phyloP scores from a whole-genome alignment of 2,329 filamentous ascomycete species.

The Diplodia mutila region DNA sequence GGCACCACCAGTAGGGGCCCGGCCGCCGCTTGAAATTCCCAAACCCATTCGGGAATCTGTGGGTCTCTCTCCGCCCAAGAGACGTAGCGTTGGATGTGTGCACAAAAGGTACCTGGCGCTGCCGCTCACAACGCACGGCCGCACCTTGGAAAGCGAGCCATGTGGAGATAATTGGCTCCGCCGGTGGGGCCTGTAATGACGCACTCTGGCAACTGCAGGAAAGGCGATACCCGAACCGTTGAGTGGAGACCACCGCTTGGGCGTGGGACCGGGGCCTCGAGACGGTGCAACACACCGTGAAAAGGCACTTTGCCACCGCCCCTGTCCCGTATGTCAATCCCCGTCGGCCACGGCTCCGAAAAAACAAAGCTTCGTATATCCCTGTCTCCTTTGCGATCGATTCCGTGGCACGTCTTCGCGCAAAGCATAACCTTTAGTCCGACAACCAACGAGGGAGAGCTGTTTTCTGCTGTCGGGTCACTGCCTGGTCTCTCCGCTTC shows the following conservation, averaged over 20 bases:
- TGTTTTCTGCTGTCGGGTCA: background rate
- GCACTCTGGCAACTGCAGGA: background rate
- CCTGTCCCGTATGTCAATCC: background rate
- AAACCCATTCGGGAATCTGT: background rate
- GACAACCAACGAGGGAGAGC: background rate
- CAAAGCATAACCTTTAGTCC: background rate
- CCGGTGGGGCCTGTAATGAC: conserved; percentile 3
- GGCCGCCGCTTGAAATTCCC: background rate
- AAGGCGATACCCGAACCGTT: conserved; percentile 11
- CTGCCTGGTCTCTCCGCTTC: background rate
- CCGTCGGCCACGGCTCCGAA: background rate
- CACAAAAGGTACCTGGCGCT: background rate
- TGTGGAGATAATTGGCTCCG: background rate
- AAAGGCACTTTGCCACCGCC: background rate
- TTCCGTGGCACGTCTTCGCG: no score
- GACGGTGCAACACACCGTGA: conserved; percentile 6
- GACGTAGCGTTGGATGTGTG: background rate
- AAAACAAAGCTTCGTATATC: background rate
- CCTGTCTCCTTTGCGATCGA: background rate
- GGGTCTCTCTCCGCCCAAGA: background rate
- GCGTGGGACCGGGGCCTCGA: conserved; percentile 1
- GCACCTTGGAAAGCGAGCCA: background rate
- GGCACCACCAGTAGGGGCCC: background rate
- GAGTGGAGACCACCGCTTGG: conserved; percentile 3
- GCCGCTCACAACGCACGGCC: background rate